These are phyloP conservation scores for Durotheca rogersii DNA, from an alignment of 495 filamentous ascomycete species.

Conservation along the genomic window DNA sequence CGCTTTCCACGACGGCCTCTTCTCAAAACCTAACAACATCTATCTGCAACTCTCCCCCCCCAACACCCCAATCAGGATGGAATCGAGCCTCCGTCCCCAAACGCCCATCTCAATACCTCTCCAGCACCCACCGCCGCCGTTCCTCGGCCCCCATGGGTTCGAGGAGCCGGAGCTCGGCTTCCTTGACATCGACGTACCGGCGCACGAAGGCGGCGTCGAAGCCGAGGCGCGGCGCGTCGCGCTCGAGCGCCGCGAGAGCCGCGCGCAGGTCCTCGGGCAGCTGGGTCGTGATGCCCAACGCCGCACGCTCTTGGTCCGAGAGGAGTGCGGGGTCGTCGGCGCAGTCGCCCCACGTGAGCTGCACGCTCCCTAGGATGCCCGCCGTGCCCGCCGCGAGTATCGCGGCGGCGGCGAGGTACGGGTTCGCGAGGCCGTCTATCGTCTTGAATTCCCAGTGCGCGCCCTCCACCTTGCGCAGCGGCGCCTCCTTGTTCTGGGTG, in stretches of 20 bases:
- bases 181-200: constrained; percentile 62
- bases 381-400: constrained; percentile 64
- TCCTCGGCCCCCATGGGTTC: constrained; percentile 44
- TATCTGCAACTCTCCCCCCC: no score
- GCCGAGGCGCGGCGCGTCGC: constrained; percentile 43
- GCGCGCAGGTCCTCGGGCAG: constrained; percentile 55
- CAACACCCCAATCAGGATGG: no score
- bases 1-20: no score
- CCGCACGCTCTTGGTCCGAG: constrained; percentile 47
- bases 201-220: constrained; percentile 57
- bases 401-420: constrained; percentile 67
- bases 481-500: constrained; percentile 70
- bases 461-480: constrained; percentile 61
- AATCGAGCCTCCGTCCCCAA: no score
- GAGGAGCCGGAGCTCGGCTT: constrained; percentile 51
- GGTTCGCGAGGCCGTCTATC: constrained; percentile 71
- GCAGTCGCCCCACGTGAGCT: constrained; percentile 60
- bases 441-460: constrained; percentile 71
- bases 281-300: constrained; percentile 54
- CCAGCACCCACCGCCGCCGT: constrained; percentile 60
- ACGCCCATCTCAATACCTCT: constrained; percentile 50
- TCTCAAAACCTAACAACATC: no score
- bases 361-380: constrained; percentile 53
- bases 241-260: constrained; percentile 52
- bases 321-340: constrained; percentile 55